Evolutionary conservation across 495 filamentous ascomycete genomes (phyloP).

Genomic region (Penicillium canariense): DNA sequence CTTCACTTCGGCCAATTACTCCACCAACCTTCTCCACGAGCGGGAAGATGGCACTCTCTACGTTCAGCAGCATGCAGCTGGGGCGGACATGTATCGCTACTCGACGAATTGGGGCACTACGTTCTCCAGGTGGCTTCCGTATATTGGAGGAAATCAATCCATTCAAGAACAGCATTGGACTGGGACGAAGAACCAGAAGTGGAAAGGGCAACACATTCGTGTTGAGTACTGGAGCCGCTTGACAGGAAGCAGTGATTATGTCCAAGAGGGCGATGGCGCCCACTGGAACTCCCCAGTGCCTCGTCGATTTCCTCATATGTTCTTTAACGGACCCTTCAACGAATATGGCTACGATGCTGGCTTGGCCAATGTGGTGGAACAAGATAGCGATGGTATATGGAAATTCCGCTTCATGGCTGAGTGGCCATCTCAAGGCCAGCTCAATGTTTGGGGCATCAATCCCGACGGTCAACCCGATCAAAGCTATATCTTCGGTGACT

Average conservation of each 20-base stretch:
- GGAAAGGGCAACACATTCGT: conserved; percentile 63
- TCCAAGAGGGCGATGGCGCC: conserved; percentile 59
- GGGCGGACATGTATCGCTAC: conserved; percentile 64
- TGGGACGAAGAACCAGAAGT: conserved; percentile 59
- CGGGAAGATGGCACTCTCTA: conserved; percentile 41
- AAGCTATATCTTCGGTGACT: conserved; percentile 57
- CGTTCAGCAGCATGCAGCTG: conserved; percentile 59
- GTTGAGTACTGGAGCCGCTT: conserved; percentile 68
- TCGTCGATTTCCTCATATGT: conserved; percentile 63
- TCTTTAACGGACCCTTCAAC: conserved; percentile 64
- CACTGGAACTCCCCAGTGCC: conserved; percentile 32
- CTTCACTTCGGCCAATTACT: conserved; percentile 59
- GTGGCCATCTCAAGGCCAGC: conserved; percentile 61
- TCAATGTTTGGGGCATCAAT: conserved; percentile 71
- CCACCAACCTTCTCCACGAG: conserved; percentile 45
- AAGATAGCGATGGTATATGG: conserved; percentile 57
- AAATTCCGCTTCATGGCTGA: conserved; percentile 61
- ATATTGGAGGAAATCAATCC: conserved; percentile 48
- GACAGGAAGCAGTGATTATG: conserved; percentile 62
- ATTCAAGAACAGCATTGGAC: conserved; percentile 53
- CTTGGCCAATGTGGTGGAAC: conserved; percentile 52
- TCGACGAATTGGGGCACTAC: conserved; percentile 59
- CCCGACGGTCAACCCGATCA: conserved; percentile 62
- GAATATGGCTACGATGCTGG: conserved; percentile 68
- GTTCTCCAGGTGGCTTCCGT: conserved; percentile 59